phyloP scores from a whole-genome alignment of 139 green algal genomes.

The Mesotaenium endlicherianum region DNA sequence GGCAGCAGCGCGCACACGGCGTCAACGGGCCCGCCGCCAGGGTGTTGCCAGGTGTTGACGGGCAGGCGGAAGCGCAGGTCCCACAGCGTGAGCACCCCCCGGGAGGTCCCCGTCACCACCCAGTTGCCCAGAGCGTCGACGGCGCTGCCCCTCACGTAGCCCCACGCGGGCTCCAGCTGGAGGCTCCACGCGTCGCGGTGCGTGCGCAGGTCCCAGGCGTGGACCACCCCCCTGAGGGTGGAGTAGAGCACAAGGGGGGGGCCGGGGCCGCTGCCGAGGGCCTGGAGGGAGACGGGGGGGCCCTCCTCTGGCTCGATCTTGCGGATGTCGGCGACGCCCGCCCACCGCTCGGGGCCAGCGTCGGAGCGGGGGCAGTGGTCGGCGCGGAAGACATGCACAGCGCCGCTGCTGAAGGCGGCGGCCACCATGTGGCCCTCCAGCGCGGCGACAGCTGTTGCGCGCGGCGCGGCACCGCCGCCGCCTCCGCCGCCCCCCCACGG shows the following conservation, averaged over 20 bases:
- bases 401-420: neutral
- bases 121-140: constrained; percentile 6
- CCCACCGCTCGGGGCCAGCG: neutral
- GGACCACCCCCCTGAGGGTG: constrained; percentile 25
- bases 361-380: constrained; percentile 25
- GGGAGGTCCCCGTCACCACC: constrained; percentile 36
- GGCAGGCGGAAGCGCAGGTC: constrained; percentile 50
- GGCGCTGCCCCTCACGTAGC: neutral
- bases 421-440: constrained; percentile 1
- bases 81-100: constrained; percentile 42
- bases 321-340: constrained; percentile 2
- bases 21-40: neutral
- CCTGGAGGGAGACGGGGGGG: neutral
- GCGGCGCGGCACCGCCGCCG: neutral
- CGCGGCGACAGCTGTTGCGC: neutral
- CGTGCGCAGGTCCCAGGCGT: constrained; percentile 34
- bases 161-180: neutral
- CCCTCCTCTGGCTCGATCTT: neutral
- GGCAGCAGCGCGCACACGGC: constrained; percentile 33
- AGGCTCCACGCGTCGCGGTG: constrained; percentile 10
- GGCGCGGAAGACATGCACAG: constrained; percentile 33
- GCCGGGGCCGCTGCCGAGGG: neutral
- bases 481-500: neutral
- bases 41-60: constrained; percentile 37
- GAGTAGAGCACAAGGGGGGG: constrained; percentile 7